Percentiles rank a stretch among this genome's conserved stretches.
phyloP scores from a whole-genome alignment of 2,329 filamentous ascomycete species.

The Clonostachys rosea region DNA sequence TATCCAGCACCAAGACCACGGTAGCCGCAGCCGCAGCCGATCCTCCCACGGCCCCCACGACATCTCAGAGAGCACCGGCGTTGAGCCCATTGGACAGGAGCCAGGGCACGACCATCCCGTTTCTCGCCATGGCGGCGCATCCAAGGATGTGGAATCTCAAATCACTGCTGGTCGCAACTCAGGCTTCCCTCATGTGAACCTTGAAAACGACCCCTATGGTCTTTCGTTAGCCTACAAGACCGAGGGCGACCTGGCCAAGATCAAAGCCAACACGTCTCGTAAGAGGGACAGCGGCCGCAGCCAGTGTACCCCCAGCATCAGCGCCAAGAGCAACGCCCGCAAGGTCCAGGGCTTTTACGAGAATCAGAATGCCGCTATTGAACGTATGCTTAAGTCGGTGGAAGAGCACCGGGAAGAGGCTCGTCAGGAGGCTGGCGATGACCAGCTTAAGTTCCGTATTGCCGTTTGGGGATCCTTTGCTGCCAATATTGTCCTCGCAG shows the following conservation, averaged over 20 bases:
- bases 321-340: conserved; percentile 28
- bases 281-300: conserved; percentile 53
- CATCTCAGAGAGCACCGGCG: conserved; percentile 29
- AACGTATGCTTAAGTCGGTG: conserved; percentile 85
- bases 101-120: conserved; percentile 28
- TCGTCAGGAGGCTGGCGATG: conserved; percentile 73
- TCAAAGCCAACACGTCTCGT: conserved; percentile 75
- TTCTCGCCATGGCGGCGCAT: conserved; percentile 32
- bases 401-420: conserved; percentile 85
- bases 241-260: conserved; percentile 67
- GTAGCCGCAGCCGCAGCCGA: conserved; percentile 15
- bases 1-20: conserved; percentile 30
- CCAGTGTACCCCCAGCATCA: not conserved
- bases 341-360: conserved; percentile 81
- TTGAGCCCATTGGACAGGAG: conserved; percentile 27
- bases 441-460: conserved; percentile 71
- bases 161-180: conserved; percentile 24
- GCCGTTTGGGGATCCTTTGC: conserved; percentile 64
- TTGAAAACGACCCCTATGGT: conserved; percentile 74
- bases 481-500: conserved; percentile 76
- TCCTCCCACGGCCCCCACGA: conserved; percentile 2
- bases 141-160: conserved; percentile 45
- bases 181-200: conserved; percentile 51
- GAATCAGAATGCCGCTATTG: conserved; percentile 88
- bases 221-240: conserved; percentile 76